These are phyloP conservation scores for Geotrichum phurueaensis DNA, from an alignment of 1,139 yeast species.

Conservation along the genomic window DNA sequence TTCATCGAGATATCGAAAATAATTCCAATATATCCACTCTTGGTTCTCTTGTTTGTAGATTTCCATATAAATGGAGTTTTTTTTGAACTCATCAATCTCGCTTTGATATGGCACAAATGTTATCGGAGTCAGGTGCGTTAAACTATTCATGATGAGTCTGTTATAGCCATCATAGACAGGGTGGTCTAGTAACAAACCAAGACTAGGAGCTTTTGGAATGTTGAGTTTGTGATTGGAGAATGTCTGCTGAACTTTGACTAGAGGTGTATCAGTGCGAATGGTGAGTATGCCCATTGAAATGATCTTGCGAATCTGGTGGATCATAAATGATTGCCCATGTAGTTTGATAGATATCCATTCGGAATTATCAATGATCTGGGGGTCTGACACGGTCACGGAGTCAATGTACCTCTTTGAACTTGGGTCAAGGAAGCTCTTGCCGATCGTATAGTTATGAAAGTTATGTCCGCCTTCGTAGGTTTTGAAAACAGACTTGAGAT, in stretches of 20 bases:
- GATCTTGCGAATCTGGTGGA: constrained; percentile 97
- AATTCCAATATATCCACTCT: constrained; percentile 82
- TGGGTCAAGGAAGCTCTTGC: constrained; percentile 76
- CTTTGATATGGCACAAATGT: constrained; percentile 57
- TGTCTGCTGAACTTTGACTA: constrained; percentile 66
- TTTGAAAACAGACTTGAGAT: constrained; percentile 61
- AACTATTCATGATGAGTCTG: constrained; percentile 50
- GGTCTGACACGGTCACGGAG: constrained; percentile 72
- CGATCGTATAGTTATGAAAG: constrained; percentile 91
- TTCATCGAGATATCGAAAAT: constrained; percentile 79
- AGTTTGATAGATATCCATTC: constrained; percentile 96
- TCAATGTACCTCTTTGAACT: constrained; percentile 80
- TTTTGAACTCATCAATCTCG: constrained; percentile 79
- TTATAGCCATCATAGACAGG: constrained; percentile 90
- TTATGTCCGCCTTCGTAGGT: constrained; percentile 83
- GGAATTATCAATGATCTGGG: constrained; percentile 84
- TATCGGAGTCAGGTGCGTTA: constrained; percentile 67
- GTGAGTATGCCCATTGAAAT: constrained; percentile 87
- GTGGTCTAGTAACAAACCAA: constrained; percentile 80
- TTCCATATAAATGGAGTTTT: constrained; percentile 81
- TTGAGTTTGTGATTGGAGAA: constrained; percentile 69
- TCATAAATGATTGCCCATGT: constrained; percentile 97
- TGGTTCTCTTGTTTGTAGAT: constrained; percentile 81
- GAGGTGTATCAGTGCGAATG: constrained; percentile 79
- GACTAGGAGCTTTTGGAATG: constrained; percentile 95